Percentiles rank a stretch among this genome's conserved stretches.
Conservation (phyloP, 345 rosid species). For the Hibiscus syriacus region DNA sequence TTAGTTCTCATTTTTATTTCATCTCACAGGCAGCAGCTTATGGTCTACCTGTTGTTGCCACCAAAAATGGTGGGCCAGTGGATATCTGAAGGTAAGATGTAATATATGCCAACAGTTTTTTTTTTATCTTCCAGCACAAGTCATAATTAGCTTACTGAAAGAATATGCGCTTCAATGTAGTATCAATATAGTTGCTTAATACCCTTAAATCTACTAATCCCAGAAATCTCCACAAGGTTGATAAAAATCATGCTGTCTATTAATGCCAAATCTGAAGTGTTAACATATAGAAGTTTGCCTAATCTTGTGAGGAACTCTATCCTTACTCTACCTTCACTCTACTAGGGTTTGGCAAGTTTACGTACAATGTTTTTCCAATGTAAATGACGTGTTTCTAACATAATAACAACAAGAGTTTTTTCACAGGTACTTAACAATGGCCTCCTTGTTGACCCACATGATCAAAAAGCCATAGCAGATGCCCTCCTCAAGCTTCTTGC, state of each 20-base stretch:
- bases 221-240: neutral
- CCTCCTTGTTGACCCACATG: slow-evolving; percentile 61
- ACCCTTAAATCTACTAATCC: neutral
- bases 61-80: slow-evolving; percentile 67
- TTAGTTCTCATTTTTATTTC: slow-evolving; percentile 4
- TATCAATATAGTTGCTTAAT: neutral
- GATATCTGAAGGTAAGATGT: slow-evolving; percentile 52
- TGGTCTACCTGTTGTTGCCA: slow-evolving; percentile 63
- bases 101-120: neutral
- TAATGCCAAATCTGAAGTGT: neutral
- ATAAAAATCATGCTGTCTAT: neutral
- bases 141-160: neutral
- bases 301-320: neutral
- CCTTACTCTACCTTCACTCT: neutral
- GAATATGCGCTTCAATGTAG: neutral
- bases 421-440: slow-evolving; percentile 60
- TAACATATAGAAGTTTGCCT: neutral
- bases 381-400: neutral
- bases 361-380: neutral
- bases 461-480: slow-evolving; percentile 52
- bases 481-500: slow-evolving; percentile 68
- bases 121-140: slow-evolving; percentile 1
- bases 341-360: neutral
- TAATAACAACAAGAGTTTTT: slow-evolving; percentile 9
- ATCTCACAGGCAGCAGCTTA: slow-evolving; percentile 57